Conservation (phyloP, 805 yeast species). For the Nakazawaea ernobii region DNA sequence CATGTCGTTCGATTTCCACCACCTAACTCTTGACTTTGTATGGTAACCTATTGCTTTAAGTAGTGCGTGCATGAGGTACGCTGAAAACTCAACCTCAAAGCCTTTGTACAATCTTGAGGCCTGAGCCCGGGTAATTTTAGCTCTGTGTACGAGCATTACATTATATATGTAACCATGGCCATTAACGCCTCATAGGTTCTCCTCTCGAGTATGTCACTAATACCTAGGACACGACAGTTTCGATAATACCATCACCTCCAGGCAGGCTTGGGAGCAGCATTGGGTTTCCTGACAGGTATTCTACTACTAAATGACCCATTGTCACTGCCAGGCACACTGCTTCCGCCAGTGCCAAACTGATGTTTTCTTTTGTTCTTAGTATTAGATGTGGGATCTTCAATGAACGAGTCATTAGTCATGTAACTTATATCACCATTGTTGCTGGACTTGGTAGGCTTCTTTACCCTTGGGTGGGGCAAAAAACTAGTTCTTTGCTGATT, state of each 20-base stretch:
- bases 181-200: no score
- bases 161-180: no score
- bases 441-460: neutral
- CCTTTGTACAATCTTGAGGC: no score
- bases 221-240: neutral
- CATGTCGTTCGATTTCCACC: neutral
- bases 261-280: constrained; percentile 7
- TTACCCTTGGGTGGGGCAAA: neutral
- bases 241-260: constrained; percentile 4
- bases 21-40: no score
- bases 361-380: constrained; percentile 1
- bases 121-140: no score
- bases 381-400: constrained; percentile 3
- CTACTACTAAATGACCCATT: neutral
- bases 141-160: no score
- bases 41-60: no score
- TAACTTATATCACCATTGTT: constrained; percentile 2
- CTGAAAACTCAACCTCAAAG: no score
- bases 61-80: no score
- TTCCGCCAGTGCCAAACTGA: constrained; percentile 4
- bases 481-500: neutral
- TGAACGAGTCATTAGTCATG: constrained; percentile 7
- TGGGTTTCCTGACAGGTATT: constrained; percentile 6
- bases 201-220: no score
- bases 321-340: neutral